These are phyloP conservation scores for Alloascoidea hylecoeti DNA, from an alignment of 805 yeast species.

Conservation along the genomic window DNA sequence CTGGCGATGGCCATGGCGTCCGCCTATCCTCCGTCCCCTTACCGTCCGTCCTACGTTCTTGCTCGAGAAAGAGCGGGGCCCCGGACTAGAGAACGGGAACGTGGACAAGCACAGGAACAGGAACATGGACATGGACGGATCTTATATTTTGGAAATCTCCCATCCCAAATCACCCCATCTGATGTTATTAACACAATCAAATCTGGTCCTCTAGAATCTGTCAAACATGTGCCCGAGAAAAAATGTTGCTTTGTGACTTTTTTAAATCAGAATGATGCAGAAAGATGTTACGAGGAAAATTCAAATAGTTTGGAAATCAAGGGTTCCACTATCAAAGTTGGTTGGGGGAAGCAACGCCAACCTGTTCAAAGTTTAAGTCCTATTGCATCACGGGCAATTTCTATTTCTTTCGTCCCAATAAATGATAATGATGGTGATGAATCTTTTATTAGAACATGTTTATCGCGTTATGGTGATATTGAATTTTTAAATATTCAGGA, in stretches of 20 bases:
- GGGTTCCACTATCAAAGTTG: slow-evolving; percentile 72
- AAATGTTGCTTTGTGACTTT: slow-evolving; percentile 86
- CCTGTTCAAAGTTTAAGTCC: slow-evolving; percentile 63
- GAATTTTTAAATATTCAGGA: slow-evolving; percentile 71
- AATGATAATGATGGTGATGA: slow-evolving; percentile 84
- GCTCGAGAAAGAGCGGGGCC: not conserved
- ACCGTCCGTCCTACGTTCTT: too few relatives aligned
- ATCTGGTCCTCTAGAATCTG: slow-evolving; percentile 76
- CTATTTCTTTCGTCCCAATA: slow-evolving; percentile 82
- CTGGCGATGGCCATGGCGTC: too few relatives aligned
- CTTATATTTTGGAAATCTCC: slow-evolving; percentile 81
- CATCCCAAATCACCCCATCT: slow-evolving; percentile 63
- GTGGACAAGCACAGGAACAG: slow-evolving; percentile 31
- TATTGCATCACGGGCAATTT: slow-evolving; percentile 59
- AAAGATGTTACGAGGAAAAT: slow-evolving; percentile 76
- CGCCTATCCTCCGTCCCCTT: too few relatives aligned
- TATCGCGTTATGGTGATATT: slow-evolving; percentile 64
- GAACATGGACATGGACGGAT: slow-evolving; percentile 89
- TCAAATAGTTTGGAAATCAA: slow-evolving; percentile 47
- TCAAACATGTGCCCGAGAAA: slow-evolving; percentile 77
- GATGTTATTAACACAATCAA: slow-evolving; percentile 83
- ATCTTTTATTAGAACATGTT: slow-evolving; percentile 49
- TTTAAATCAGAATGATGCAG: slow-evolving; percentile 76
- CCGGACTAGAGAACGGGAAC: not conserved
- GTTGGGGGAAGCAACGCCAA: slow-evolving; percentile 93